Evolutionary conservation across 257 asterid genomes (phyloP).

Genomic region (Forsythia viridissima): DNA sequence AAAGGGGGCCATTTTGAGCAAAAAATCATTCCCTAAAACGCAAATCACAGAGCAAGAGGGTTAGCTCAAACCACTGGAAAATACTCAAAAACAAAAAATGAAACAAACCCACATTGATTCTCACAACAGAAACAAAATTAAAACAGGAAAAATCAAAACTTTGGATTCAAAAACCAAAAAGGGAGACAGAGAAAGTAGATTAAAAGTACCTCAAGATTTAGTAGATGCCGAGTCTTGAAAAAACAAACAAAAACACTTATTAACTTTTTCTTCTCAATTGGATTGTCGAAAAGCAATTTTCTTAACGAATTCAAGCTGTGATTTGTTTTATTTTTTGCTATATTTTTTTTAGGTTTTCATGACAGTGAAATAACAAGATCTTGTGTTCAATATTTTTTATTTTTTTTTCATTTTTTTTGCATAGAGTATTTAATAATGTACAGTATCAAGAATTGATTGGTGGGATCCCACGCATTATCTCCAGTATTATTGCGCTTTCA

Average conservation of each 20-base stretch:
- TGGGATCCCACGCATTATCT: conserved; percentile 1
- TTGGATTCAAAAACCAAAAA: neutral
- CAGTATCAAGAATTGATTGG: neutral
- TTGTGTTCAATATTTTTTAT: neutral
- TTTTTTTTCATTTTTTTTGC: neutral
- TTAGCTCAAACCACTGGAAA: neutral
- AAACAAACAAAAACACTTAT: neutral
- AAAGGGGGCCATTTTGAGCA: neutral
- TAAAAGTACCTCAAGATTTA: neutral
- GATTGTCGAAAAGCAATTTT: neutral
- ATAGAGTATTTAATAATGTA: neutral
- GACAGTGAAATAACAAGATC: neutral
- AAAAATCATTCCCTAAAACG: neutral
- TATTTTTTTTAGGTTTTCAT: neutral
- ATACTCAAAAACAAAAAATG: neutral
- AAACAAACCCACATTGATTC: neutral
- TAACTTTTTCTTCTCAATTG: neutral
- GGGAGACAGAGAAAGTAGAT: neutral
- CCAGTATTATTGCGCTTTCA: neutral
- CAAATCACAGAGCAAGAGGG: neutral
- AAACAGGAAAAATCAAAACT: neutral
- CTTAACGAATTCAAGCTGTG: neutral
- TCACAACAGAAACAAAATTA: neutral
- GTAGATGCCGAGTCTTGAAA: neutral
- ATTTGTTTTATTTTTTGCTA: neutral